phyloP scores from a whole-genome alignment of 192 early-diverging fungal species.

The Neocallimastix lanati region DNA sequence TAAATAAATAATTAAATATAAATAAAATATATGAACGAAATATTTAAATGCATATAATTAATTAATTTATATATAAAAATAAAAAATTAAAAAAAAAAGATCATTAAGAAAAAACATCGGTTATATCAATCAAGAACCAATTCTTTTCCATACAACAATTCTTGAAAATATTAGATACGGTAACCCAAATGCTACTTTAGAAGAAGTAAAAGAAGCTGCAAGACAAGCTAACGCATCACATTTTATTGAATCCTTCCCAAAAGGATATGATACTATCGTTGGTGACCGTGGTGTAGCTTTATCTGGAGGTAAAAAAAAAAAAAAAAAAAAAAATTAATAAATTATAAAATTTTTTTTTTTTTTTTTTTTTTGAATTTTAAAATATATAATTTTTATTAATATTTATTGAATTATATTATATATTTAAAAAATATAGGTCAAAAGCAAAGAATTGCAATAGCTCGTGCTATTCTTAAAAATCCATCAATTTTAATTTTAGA shows the following conservation, averaged over 20 bases:
- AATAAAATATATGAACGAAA: too few species aligned
- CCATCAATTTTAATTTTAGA: not conserved
- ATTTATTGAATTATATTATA: too few species aligned
- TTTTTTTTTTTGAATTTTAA: too few species aligned
- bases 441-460: slow-evolving; percentile 5
- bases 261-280: slow-evolving; percentile 1
- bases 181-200: not conserved
- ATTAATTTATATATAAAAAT: too few species aligned
- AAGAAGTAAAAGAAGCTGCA: not conserved
- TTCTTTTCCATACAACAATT: slow-evolving; percentile 2
- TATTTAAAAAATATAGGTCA: not conserved
- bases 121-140: slow-evolving; percentile 1
- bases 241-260: not conserved
- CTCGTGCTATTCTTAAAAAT: not conserved
- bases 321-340: too few species aligned
- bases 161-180: slow-evolving; percentile 1
- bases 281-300: slow-evolving; percentile 3
- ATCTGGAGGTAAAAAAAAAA: not conserved
- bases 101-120: slow-evolving; percentile 3
- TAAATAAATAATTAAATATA: too few species aligned
- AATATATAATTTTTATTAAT: too few species aligned
- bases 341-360: too few species aligned
- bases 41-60: too few species aligned
- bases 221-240: slow-evolving; percentile 1
- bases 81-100: not conserved